Conservation (phyloP, 139 green algal genomes). For the Chlorella sorokiniana region DNA sequence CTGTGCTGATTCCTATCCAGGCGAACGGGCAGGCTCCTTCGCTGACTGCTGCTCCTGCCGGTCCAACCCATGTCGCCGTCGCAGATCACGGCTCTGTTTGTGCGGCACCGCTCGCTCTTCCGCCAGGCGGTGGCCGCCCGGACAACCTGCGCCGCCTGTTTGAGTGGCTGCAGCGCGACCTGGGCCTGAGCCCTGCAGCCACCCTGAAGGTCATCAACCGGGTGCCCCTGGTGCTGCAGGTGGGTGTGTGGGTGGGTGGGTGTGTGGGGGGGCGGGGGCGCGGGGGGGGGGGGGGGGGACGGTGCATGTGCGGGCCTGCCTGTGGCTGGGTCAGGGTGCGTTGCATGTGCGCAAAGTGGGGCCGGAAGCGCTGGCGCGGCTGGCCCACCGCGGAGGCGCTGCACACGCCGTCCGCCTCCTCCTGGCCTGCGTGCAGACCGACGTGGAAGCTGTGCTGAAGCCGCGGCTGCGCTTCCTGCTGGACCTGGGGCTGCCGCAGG, state of each 20-base stretch:
- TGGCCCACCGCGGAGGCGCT: background rate
- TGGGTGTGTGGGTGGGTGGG: background rate
- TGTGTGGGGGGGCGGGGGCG: background rate
- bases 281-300: too few relatives aligned
- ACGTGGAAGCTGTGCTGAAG: conserved; percentile 36
- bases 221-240: conserved; percentile 36
- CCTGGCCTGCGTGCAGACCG: background rate
- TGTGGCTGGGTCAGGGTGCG: too few relatives aligned
- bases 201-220: conserved; percentile 26
- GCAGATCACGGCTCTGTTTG: conserved; percentile 30
- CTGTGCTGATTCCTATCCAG: background rate
- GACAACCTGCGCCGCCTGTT: conserved; percentile 40
- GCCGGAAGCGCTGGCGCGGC: too few relatives aligned
- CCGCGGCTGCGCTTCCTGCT: conserved; percentile 28
- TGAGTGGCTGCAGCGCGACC: conserved; percentile 33
- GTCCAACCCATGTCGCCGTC: background rate
- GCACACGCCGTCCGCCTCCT: background rate
- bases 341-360: too few relatives aligned
- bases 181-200: conserved; percentile 5
- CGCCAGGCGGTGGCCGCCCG: conserved; percentile 23
- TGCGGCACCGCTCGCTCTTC: conserved; percentile 32
- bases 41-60: background rate
- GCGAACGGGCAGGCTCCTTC: too few relatives aligned
- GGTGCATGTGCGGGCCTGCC: too few relatives aligned
- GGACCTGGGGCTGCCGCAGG: background rate